Evolutionary conservation across 768 basidiomycete species (phyloP).

Genomic region (Pleurotus tuber-regium): DNA sequence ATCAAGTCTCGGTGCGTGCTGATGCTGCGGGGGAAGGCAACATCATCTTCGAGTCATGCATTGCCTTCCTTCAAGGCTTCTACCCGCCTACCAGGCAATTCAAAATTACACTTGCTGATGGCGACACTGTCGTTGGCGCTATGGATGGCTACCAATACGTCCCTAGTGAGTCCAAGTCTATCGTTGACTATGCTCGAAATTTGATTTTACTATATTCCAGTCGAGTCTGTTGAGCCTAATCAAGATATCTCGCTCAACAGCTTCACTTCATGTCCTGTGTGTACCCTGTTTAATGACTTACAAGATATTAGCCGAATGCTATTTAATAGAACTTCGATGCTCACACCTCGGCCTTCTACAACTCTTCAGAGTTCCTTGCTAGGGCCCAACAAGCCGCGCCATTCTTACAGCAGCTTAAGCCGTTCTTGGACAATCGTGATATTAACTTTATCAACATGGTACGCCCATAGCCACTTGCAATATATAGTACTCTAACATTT

Average conservation of each 20-base stretch:
- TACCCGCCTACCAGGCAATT: constrained; percentile 39
- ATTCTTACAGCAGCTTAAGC: constrained; percentile 37
- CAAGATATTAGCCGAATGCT: background rate
- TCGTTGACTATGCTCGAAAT: background rate
- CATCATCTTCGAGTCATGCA: constrained; percentile 50
- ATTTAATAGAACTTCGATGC: constrained; percentile 31
- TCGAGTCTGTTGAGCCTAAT: constrained; percentile 44
- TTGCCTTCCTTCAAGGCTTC: constrained; percentile 52
- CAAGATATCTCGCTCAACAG: constrained; percentile 46
- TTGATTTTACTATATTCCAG: constrained; percentile 19
- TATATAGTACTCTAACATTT: too few species aligned
- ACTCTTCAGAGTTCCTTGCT: constrained; percentile 33
- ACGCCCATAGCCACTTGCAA: constrained; percentile 7
- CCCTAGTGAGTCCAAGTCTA: constrained; percentile 12
- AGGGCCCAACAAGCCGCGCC: constrained; percentile 31
- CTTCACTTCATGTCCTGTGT: constrained; percentile 41
- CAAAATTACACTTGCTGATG: constrained; percentile 47
- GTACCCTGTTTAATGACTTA: constrained; percentile 5
- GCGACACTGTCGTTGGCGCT: constrained; percentile 42
- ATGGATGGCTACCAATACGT: constrained; percentile 45
- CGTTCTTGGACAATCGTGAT: constrained; percentile 37
- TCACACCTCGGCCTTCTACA: constrained; percentile 38
- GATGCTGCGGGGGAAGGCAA: constrained; percentile 51
- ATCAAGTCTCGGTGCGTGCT: constrained; percentile 41
- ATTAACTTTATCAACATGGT: constrained; percentile 41